Percentiles rank a stretch among this genome's conserved stretches.
phyloP scores from a whole-genome alignment of 2,329 filamentous ascomycete species.

The Xylariaceae sp. region DNA sequence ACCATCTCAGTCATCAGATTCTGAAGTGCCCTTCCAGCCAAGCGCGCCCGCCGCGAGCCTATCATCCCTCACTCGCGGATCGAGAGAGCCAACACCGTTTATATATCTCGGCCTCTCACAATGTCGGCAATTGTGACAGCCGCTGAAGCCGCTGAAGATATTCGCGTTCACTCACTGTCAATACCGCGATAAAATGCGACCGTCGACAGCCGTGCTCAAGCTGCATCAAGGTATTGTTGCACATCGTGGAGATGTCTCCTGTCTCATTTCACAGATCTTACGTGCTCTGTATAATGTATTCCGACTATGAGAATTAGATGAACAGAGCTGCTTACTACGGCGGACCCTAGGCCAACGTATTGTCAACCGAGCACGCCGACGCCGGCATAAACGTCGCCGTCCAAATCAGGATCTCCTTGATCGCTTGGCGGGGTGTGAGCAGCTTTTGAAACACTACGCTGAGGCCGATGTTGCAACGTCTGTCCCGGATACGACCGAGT shows the following conservation, averaged over 20 bases:
- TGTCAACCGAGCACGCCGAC: constrained; percentile 21
- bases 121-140: constrained; percentile 12
- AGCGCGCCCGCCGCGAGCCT: no score
- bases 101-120: neutral
- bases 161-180: constrained; percentile 57
- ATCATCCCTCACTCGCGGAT: no score
- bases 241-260: neutral
- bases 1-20: no score
- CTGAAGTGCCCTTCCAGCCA: no score
- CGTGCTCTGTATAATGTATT: neutral
- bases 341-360: constrained; percentile 19
- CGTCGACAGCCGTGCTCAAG: constrained; percentile 54
- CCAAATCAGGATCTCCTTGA: constrained; percentile 23
- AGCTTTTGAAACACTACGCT: constrained; percentile 22
- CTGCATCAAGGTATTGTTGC: constrained; percentile 41
- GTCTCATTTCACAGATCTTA: neutral
- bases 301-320: no score
- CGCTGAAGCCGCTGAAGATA: constrained; percentile 29
- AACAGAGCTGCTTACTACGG: constrained; percentile 4
- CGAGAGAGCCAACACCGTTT: no score
- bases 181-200: constrained; percentile 58
- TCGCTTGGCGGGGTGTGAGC: constrained; percentile 21
- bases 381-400: constrained; percentile 20
- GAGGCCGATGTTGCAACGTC: constrained; percentile 11
- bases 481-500: neutral